Conservation (phyloP, 768 basidiomycete species). For the Rossbeevera mucosa region DNA sequence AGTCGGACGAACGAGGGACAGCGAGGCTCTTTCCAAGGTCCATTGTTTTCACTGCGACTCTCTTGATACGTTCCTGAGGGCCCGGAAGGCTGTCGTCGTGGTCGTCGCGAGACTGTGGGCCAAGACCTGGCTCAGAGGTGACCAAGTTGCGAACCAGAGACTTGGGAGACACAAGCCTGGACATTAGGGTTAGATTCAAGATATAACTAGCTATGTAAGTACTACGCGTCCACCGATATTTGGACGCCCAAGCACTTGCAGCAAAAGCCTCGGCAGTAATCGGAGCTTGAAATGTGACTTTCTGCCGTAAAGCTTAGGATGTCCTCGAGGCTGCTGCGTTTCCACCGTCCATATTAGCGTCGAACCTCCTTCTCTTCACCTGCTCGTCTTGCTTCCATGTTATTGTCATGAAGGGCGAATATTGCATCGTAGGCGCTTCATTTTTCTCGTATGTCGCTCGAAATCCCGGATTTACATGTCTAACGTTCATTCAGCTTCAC, state of each 20-base stretch:
- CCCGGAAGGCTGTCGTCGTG: constrained; percentile 25
- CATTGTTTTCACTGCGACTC: constrained; percentile 54
- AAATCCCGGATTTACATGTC: constrained; percentile 6
- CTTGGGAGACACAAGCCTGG: constrained; percentile 23
- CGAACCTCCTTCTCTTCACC: constrained; percentile 16
- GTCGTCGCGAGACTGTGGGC: constrained; percentile 31
- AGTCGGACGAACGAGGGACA: constrained; percentile 33
- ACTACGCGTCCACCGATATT: no score
- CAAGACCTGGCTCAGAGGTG: constrained; percentile 29
- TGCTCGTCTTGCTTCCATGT: constrained; percentile 18
- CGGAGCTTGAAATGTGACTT: constrained; percentile 13
- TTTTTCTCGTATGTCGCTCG: constrained; percentile 57
- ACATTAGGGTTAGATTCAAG: constrained; percentile 18
- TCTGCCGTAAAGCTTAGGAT: constrained; percentile 16
- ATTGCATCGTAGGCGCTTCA: constrained; percentile 69
- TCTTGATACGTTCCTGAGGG: constrained; percentile 47
- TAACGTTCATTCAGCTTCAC: constrained; percentile 19
- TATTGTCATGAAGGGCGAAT: constrained; percentile 61
- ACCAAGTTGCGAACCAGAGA: constrained; percentile 18
- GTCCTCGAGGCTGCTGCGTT: constrained; percentile 22
- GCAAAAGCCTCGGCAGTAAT: not conserved
- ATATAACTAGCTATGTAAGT: no score
- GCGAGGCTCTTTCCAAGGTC: constrained; percentile 60
- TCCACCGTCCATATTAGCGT: constrained; percentile 15
- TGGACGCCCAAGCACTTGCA: not conserved